phyloP scores from a whole-genome alignment of 179 eudicot genomes.

The Silene vulgaris region DNA sequence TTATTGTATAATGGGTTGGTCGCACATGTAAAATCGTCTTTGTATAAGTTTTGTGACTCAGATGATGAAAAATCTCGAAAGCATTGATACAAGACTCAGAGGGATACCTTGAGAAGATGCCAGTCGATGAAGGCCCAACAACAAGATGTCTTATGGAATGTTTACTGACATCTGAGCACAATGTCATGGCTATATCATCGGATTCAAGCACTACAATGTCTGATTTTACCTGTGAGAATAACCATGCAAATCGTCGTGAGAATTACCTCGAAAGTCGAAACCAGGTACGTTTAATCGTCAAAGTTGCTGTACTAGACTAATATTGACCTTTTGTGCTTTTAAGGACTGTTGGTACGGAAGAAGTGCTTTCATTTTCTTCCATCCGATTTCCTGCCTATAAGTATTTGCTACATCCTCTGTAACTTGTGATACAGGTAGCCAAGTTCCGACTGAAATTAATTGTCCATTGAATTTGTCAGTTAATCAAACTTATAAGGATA shows the following conservation, averaged over 20 bases:
- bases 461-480: slow-evolving; percentile 4
- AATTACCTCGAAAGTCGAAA: slow-evolving; percentile 3
- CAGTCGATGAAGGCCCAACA: slow-evolving; percentile 55
- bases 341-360: slow-evolving; percentile 46
- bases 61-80: background rate
- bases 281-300: slow-evolving; percentile 1
- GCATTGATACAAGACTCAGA: background rate
- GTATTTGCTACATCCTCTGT: slow-evolving; percentile 56
- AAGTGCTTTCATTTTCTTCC: slow-evolving; percentile 53
- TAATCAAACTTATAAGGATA: slow-evolving; percentile 10
- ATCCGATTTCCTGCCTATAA: slow-evolving; percentile 47
- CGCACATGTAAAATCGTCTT: background rate
- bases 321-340: slow-evolving; percentile 40
- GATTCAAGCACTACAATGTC: slow-evolving; percentile 62
- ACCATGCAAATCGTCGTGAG: background rate
- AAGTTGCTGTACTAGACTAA: background rate
- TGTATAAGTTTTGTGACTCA: background rate
- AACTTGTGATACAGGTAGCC: slow-evolving; percentile 53
- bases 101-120: slow-evolving; percentile 62
- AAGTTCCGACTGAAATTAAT: slow-evolving; percentile 57
- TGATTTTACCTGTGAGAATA: slow-evolving; percentile 41
- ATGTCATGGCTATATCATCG: slow-evolving; percentile 52
- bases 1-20: background rate
- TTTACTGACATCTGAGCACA: slow-evolving; percentile 34
- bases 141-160: slow-evolving; percentile 53